A percentile compares a stretch with the other conserved stretches of the same genome.
These are phyloP conservation scores for Acanthamoeba divionensis DNA, from an alignment of 208 protist species.

Conservation along the genomic window DNA sequence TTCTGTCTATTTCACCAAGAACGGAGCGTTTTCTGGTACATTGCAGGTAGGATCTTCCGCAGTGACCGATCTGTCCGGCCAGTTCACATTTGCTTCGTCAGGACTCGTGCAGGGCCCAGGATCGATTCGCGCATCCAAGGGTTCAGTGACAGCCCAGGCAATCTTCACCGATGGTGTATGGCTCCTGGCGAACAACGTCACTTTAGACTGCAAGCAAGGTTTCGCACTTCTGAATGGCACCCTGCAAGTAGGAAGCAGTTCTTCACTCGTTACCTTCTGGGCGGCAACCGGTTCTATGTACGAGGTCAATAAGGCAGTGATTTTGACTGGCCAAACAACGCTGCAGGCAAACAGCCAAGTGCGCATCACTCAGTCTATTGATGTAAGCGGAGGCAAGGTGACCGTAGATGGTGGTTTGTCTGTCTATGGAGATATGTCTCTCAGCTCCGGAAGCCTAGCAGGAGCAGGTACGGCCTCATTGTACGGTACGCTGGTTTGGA, in stretches of 20 bases:
- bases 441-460: conserved; percentile 27
- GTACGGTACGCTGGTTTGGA: conserved; percentile 35
- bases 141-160: neutral
- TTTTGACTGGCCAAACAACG: neutral
- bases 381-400: conserved; percentile 4
- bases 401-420: neutral
- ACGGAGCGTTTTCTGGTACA: conserved; percentile 15
- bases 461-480: neutral
- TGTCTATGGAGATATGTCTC: conserved; percentile 14
- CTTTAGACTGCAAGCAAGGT: neutral
- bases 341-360: neutral
- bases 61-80: neutral
- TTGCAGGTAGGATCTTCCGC: neutral
- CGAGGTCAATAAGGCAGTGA: neutral
- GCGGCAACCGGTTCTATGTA: neutral
- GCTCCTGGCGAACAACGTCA: neutral
- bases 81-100: neutral
- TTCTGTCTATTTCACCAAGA: conserved; percentile 8
- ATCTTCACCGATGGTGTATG: neutral
- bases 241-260: neutral
- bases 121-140: neutral
- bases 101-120: neutral
- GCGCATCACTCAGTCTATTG: neutral
- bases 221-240: neutral
- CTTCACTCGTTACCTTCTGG: neutral